These are phyloP conservation scores for Quercus gilva DNA, from an alignment of 306 rosid genomes.

Conservation along the genomic window DNA sequence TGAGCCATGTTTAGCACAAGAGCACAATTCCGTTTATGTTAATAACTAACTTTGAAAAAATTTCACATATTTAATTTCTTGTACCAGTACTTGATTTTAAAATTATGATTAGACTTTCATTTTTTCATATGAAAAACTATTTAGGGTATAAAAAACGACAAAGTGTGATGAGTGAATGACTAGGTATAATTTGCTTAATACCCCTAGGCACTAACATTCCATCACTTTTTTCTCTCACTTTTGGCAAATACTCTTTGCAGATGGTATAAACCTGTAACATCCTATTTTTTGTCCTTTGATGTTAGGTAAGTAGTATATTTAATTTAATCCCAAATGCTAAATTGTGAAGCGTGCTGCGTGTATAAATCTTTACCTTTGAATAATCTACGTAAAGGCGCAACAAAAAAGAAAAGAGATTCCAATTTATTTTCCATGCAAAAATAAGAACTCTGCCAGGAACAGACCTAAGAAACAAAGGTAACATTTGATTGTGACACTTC, in stretches of 20 bases:
- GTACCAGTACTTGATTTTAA: not conserved
- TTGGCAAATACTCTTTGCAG: not conserved
- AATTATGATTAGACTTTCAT: not conserved
- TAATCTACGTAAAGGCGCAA: not conserved
- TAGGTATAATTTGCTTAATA: slow-evolving; percentile 3
- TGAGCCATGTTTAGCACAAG: not conserved
- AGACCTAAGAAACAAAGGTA: slow-evolving; percentile 54
- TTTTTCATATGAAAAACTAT: not conserved
- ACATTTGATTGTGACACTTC: slow-evolving; percentile 71
- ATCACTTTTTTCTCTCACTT: slow-evolving; percentile 7
- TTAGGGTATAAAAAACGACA: not conserved
- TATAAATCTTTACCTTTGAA: not conserved
- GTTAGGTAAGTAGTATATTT: not conserved
- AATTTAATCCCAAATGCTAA: not conserved
- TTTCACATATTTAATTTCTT: not conserved
- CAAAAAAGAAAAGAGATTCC: not conserved
- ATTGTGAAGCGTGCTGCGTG: not conserved
- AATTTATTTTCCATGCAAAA: slow-evolving; percentile 28
- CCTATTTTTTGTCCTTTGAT: not conserved
- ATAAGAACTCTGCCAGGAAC: slow-evolving; percentile 28
- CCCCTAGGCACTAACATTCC: not conserved
- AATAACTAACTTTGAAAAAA: not conserved
- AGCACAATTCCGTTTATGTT: not conserved
- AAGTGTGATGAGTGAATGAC: not conserved
- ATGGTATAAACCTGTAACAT: not conserved